Conservation (phyloP, 345 rosid genomes). For the Lepidium didymum region DNA sequence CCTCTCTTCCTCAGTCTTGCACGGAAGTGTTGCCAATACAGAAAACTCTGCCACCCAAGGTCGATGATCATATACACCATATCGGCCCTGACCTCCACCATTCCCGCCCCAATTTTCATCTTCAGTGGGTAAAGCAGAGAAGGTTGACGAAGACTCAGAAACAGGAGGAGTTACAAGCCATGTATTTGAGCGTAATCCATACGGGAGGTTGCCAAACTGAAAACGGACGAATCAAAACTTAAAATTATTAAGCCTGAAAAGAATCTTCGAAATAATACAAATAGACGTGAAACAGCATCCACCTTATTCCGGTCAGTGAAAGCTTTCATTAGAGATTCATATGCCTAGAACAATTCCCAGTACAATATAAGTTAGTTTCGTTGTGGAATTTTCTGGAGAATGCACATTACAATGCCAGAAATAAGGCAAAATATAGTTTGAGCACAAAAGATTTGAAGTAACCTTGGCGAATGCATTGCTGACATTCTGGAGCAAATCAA, state of each 20-base stretch:
- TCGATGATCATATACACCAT: constrained; percentile 50
- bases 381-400: neutral
- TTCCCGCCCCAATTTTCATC: constrained; percentile 86
- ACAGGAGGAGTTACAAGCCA: constrained; percentile 85
- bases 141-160: constrained; percentile 49
- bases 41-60: constrained; percentile 87
- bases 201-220: constrained; percentile 96
- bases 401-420: neutral
- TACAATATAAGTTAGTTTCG: neutral
- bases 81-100: constrained; percentile 84
- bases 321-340: constrained; percentile 79
- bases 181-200: constrained; percentile 80
- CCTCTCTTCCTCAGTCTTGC: constrained; percentile 92
- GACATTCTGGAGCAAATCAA: constrained; percentile 70
- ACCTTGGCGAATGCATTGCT: constrained; percentile 73
- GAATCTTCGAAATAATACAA: neutral
- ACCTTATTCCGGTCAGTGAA: constrained; percentile 91
- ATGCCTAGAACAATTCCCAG: constrained; percentile 50
- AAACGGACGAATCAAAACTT: neutral
- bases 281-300: neutral
- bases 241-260: neutral
- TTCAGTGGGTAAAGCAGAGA: constrained; percentile 64
- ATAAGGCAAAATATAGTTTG: neutral
- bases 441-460: neutral
- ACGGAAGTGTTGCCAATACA: constrained; percentile 70